Evolutionary conservation across 768 basidiomycete species (phyloP).

Genomic region (Lentinula boryana): DNA sequence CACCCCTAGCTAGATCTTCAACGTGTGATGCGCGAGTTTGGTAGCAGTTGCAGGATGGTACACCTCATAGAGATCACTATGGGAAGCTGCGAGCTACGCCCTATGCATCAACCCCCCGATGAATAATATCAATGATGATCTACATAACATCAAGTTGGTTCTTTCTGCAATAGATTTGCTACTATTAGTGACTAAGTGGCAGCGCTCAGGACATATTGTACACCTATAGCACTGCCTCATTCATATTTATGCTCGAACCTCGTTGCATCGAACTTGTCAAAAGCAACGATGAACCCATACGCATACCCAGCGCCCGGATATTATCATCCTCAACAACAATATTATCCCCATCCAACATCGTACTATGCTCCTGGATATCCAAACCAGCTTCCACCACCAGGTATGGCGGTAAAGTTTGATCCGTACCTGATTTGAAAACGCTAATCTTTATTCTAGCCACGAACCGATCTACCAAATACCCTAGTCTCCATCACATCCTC

Average conservation of each 20-base stretch:
- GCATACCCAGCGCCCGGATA: neutral
- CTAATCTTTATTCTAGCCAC: neutral
- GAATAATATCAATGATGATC: no score
- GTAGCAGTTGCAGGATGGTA: no score
- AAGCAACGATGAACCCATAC: neutral
- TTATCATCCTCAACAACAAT: neutral
- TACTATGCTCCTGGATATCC: constrained; percentile 2
- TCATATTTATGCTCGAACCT: neutral
- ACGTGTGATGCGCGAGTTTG: no score
- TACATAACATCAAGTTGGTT: no score
- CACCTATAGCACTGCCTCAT: no score
- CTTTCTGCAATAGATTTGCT: no score
- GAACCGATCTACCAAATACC: constrained; percentile 31
- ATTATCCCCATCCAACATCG: neutral
- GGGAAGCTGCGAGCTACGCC: no score
- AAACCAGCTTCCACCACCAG: neutral
- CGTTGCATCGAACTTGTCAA: neutral
- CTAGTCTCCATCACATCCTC: constrained; percentile 47
- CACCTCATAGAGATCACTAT: no score
- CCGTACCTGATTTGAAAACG: neutral
- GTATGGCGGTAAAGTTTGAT: neutral
- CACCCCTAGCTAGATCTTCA: no score
- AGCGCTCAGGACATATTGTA: no score
- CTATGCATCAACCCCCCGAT: no score
- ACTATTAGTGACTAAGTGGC: no score